Evolutionary conservation across 2,329 filamentous ascomycete species (phyloP), one percentile per base, ranked within the genome.

Genomic region (Hypoxylon sp.): DNA sequence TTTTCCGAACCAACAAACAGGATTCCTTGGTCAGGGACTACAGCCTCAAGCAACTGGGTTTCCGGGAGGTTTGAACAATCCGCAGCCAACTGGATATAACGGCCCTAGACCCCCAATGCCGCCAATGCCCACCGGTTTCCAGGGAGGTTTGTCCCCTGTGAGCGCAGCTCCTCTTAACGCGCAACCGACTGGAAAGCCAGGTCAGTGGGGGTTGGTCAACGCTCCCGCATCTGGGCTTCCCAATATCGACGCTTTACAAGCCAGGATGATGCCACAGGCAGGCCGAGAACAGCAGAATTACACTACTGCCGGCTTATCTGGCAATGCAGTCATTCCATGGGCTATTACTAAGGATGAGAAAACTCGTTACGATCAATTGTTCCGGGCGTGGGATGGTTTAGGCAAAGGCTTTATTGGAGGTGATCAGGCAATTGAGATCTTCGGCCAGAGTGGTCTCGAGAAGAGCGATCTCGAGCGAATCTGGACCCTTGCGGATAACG

Each of bases 301-400:
- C 75, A 97, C 93, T 6, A 95, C 94, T 1, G 89, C 91, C 65
- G 95, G 95, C 4, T 86, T 99, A 9, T 91, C 94, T 70, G 96
- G 96, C 57, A 98, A 97, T 81, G 96, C 96, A 0, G 95, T 94
- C 6, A 95, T 99, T 76, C 96, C 96, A 0, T 99, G 96, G 96
- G 94, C 96, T 14, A 96, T 99, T 67, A 99, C 96, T 3, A 99
- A 99, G 80, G 94, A 98, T 70, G 96, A 99, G 81, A 99, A 99
- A 85, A 95, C 92, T 68, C 92, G 97, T 70, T 99, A 99, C 74
- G 96, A 99, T 80, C 88, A 94, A 67, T 88, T 98, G 35, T 99
- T 99, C 85, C 92, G 91, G 71, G 94, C 94, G 4, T 99, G 96
- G 96, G 96, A 99, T 81, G 96, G 96, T 2, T 89, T 99, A 70